Conservation (phyloP, 1,284 basidiomycete genomes). For the Moesziomyces parantarcticus region DNA sequence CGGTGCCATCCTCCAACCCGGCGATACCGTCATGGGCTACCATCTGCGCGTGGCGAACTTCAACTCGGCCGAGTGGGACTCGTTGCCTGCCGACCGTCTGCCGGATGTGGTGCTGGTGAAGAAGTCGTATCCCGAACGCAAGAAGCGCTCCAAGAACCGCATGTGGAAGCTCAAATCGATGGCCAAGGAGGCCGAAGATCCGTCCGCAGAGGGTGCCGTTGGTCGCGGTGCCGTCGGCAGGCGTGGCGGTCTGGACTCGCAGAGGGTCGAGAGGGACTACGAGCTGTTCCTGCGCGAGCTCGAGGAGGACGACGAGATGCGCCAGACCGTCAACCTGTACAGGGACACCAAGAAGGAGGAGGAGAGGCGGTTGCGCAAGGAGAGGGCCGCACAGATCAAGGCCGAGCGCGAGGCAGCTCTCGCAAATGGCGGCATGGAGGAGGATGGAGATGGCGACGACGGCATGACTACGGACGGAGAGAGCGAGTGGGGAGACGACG, state of each 20-base stretch:
- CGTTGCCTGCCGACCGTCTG: conserved; percentile 75
- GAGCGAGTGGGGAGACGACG: conserved; percentile 85
- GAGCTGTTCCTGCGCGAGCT: conserved; percentile 94
- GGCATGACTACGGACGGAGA: conserved; percentile 66
- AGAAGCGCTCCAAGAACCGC: conserved; percentile 88
- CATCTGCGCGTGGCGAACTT: conserved; percentile 89
- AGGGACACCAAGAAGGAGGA: conserved; percentile 71
- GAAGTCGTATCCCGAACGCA: conserved; percentile 92
- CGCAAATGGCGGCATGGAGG: conserved; percentile 71
- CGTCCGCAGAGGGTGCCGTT: conserved; percentile 57
- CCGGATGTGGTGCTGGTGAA: conserved; percentile 94
- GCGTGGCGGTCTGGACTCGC: conserved; percentile 88
- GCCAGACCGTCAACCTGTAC: conserved; percentile 88
- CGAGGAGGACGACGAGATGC: conserved; percentile 95
- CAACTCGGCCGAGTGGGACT: conserved; percentile 87
- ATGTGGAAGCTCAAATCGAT: conserved; percentile 92
- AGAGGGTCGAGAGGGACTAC: conserved; percentile 95
- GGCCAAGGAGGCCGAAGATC: conserved; percentile 85
- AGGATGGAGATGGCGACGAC: conserved; percentile 60
- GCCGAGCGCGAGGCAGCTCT: conserved; percentile 65
- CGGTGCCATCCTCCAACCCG: conserved; percentile 92
- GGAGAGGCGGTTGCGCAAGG: conserved; percentile 66
- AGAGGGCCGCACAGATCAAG: conserved; percentile 46
- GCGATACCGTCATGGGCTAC: conserved; percentile 92
- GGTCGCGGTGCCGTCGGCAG: conserved; percentile 87